Base-by-base conservation (phyloP, 108 stramenopile species). In the Cyclotella choctawhatcheeana region DNA sequence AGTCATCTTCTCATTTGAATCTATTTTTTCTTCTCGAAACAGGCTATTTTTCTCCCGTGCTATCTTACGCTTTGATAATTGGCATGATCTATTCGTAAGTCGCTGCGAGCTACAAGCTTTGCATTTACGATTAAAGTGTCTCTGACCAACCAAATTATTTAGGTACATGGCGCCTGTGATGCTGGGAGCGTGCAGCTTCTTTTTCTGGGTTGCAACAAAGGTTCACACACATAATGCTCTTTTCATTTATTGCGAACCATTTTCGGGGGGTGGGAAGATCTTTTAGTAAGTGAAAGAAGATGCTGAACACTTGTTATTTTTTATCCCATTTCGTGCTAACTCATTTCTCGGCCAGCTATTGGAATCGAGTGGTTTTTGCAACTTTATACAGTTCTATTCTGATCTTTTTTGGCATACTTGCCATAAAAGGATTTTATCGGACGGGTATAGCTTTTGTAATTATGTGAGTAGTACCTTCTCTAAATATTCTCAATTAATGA, bases 171-270 rank as follows among this genome's bases (percentile, higher is more conserved):
- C 30, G n/a, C 79, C 75, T 30, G 48, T 63, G 16, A 56, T 81
- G 75, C 74, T 71, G 14, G 75, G 67, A 0, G 73, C 73, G 32
- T 82, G 81, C 67, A 79, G 84, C 13, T 20, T 82, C 20, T 87
- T 83, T 58, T 87, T 85, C 43, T 82, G 81, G 67, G 29, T 70
- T 7, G 79, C 83, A 32, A 71, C 75, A 12, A 88, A 88, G 59
- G 80, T 85, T 5, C 83, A 84, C 56, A 83, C 81, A 5, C 83
- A 84, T 68, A 79, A 85, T 58, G 84, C 77, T 18, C 73, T 76
- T n/a, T 88, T 74, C 48, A 69, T 85, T 4, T 88, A 85, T 54
- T 76, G 72, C 17, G 75, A 85, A 47, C 73, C 68, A 0, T 84
- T 77, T 45, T 84, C 85, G 31, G 83, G 85, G 31, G 87, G 87